These are phyloP conservation scores for Podospora anserina DNA, from an alignment of 495 filamentous ascomycete genomes.

Conservation along the genomic window DNA sequence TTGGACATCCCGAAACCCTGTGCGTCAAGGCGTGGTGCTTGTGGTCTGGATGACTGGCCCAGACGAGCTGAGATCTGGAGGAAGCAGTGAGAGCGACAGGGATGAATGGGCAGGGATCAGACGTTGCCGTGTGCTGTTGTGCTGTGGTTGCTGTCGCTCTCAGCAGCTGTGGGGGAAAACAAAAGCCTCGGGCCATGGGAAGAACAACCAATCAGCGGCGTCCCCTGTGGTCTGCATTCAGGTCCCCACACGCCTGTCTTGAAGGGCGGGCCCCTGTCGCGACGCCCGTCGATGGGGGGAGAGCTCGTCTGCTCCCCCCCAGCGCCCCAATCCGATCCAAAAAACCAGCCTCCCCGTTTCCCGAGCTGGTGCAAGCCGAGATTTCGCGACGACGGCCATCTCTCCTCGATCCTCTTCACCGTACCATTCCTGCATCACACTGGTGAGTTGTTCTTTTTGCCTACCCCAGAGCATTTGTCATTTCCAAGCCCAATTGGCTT, in stretches of 20 bases:
- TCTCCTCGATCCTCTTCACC: slow-evolving; percentile 7
- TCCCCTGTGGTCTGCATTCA: slow-evolving; percentile 16
- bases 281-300: slow-evolving; percentile 15
- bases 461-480: not conserved
- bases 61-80: slow-evolving; percentile 6
- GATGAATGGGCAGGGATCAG: not conserved
- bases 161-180: slow-evolving; percentile 22
- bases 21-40: not conserved
- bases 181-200: slow-evolving; percentile 26
- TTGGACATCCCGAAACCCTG: not conserved
- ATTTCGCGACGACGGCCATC: slow-evolving; percentile 21
- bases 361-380: slow-evolving; percentile 11
- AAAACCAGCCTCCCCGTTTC: slow-evolving; percentile 25
- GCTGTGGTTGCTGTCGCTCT: slow-evolving; percentile 1
- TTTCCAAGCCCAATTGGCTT: slow-evolving; percentile 7
- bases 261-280: slow-evolving; percentile 12
- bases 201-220: slow-evolving; percentile 27
- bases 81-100: not conserved
- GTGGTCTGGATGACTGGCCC: slow-evolving; percentile 6
- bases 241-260: slow-evolving; percentile 28
- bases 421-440: slow-evolving; percentile 12
- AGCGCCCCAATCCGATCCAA: slow-evolving; percentile 6
- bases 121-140: not conserved
- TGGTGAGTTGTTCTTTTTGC: slow-evolving; percentile 16
- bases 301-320: slow-evolving; percentile 9